Evolutionary conservation across 257 asterid genomes (phyloP).

Genomic region (Osmanthus fragrans): DNA sequence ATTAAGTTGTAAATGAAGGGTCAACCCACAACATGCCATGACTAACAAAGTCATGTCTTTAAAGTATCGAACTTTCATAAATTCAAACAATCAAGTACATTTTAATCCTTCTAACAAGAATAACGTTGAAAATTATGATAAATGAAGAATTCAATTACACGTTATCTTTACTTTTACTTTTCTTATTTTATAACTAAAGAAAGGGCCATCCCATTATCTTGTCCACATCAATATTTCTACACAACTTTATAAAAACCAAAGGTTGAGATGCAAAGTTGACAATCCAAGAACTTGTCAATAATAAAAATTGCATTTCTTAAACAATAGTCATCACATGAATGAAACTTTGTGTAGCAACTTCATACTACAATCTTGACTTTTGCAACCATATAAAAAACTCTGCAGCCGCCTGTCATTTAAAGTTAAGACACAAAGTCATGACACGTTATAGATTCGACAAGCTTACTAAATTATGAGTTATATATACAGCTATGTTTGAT

Average conservation of each 20-base stretch:
- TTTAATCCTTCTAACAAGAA: no score
- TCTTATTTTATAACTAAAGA: not conserved
- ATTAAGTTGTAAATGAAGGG: not conserved
- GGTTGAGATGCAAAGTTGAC: conserved; percentile 7
- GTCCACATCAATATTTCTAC: not conserved
- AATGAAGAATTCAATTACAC: no score
- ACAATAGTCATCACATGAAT: not conserved
- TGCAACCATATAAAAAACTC: not conserved
- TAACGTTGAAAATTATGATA: not conserved
- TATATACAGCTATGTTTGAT: no score
- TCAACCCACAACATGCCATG: not conserved
- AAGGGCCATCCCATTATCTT: not conserved
- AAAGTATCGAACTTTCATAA: no score
- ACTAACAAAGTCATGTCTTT: not conserved
- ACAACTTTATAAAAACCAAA: not conserved
- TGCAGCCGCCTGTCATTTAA: not conserved
- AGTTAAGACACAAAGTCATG: not conserved
- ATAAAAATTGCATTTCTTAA: not conserved
- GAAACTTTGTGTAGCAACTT: not conserved
- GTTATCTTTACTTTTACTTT: not conserved
- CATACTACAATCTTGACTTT: not conserved
- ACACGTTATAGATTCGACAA: not conserved
- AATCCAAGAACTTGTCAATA: not conserved
- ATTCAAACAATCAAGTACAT: no score
- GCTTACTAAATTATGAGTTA: no score